These are phyloP conservation scores for Boeremia lycopersici DNA, from an alignment of 2,329 filamentous ascomycete genomes.

Conservation along the genomic window DNA sequence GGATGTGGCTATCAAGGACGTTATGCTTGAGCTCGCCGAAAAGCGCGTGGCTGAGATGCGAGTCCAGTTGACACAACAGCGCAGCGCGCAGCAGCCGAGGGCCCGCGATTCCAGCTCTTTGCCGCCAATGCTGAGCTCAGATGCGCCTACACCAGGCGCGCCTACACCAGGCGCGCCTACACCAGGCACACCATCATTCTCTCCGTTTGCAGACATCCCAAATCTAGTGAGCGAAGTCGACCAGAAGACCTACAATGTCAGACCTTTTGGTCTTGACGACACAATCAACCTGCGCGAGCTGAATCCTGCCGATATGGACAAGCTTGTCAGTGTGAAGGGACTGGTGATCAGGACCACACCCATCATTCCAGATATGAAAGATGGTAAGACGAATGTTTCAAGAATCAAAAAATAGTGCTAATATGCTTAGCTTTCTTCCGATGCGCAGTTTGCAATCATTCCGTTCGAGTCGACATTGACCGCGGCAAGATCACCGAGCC, in stretches of 20 bases:
- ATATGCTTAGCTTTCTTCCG: slow-evolving; percentile 80
- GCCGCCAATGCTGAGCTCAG: slow-evolving; percentile 79
- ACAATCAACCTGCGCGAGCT: slow-evolving; percentile 91
- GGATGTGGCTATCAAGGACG: slow-evolving; percentile 92
- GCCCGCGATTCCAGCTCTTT: slow-evolving; percentile 69
- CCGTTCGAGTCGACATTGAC: slow-evolving; percentile 87
- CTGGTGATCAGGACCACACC: slow-evolving; percentile 94
- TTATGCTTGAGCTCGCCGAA: slow-evolving; percentile 87
- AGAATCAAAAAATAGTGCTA: slow-evolving; percentile 11
- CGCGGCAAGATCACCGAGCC: slow-evolving; percentile 96
- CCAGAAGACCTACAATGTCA: slow-evolving; percentile 79
- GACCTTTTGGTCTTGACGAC: slow-evolving; percentile 86
- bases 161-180: slow-evolving; percentile 52
- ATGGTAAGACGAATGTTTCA: slow-evolving; percentile 54
- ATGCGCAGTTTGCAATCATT: slow-evolving; percentile 91
- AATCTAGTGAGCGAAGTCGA: slow-evolving; percentile 80
- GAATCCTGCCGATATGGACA: slow-evolving; percentile 96
- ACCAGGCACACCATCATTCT: slow-evolving; percentile 41
- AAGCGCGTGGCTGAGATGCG: slow-evolving; percentile 76
- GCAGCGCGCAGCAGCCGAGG: slow-evolving; percentile 49
- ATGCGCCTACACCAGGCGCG: slow-evolving; percentile 59
- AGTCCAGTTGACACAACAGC: slow-evolving; percentile 60
- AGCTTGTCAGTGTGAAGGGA: slow-evolving; percentile 91
- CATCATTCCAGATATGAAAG: slow-evolving; percentile 98
- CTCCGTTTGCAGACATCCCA: slow-evolving; percentile 59